These are phyloP conservation scores for Leucocoprinus sp. DNA, from an alignment of 768 basidiomycete genomes.

Conservation along the genomic window DNA sequence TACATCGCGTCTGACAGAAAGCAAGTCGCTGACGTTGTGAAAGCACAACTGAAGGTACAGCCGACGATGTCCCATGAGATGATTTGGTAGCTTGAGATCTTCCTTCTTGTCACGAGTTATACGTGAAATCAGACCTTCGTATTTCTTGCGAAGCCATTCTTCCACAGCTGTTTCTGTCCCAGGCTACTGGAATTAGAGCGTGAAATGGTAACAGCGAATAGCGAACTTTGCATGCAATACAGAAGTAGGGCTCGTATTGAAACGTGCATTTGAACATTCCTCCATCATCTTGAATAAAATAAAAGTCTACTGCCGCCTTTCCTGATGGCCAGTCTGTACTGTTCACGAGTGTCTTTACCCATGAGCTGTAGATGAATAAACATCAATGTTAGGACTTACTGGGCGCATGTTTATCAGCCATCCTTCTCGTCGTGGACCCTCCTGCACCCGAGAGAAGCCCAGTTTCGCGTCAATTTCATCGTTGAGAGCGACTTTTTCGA, in stretches of 20 bases:
- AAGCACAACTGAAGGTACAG: constrained; percentile 86
- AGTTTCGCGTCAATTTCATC: constrained; percentile 94
- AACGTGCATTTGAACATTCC: constrained; percentile 92
- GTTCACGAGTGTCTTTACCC: constrained; percentile 68
- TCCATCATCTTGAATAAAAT: constrained; percentile 97
- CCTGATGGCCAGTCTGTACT: constrained; percentile 81
- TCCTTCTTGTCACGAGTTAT: constrained; percentile 82
- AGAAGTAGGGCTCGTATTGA: constrained; percentile 92
- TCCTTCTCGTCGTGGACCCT: constrained; percentile 71
- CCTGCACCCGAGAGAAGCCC: constrained; percentile 76
- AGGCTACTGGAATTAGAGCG: constrained; percentile 31
- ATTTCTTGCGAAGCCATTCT: constrained; percentile 92
- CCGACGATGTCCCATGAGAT: constrained; percentile 89
- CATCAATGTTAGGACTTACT: constrained; percentile 36
- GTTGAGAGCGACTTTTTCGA: constrained; percentile 64
- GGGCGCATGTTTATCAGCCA: constrained; percentile 99
- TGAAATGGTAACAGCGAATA: background rate
- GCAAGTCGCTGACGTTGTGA: constrained; percentile 88
- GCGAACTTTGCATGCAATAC: constrained; percentile 83
- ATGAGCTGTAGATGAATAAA: background rate
- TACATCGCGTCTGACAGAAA: constrained; percentile 80
- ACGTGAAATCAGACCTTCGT: constrained; percentile 78
- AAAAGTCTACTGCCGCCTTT: constrained; percentile 87
- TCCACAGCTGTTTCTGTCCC: constrained; percentile 88
- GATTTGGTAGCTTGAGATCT: constrained; percentile 92